Conservation (phyloP, 1,139 yeast species). For the Kurtzmaniella quercitrusa region DNA sequence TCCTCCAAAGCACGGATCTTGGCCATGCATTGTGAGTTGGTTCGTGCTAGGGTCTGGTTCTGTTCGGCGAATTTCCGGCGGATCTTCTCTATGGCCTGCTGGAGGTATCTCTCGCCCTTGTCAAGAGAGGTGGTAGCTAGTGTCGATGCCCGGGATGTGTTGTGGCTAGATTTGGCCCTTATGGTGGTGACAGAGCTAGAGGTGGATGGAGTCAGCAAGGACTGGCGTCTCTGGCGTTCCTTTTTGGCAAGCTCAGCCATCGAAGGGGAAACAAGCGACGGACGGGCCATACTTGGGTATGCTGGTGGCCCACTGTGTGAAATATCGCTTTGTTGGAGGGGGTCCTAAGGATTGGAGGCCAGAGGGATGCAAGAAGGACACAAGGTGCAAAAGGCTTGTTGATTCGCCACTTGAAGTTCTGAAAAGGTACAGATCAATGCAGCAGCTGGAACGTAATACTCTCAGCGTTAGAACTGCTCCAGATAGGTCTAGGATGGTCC, state of each 20-base stretch:
- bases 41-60: slow-evolving; percentile 52
- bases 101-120: background rate
- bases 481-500: too few species aligned
- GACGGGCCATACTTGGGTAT: slow-evolving; percentile 8
- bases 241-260: slow-evolving; percentile 5
- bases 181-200: background rate
- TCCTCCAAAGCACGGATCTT: slow-evolving; percentile 50
- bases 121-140: background rate
- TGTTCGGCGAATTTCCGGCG: slow-evolving; percentile 30
- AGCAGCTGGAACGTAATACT: too few species aligned
- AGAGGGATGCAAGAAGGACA: too few species aligned
- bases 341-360: too few species aligned
- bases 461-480: too few species aligned
- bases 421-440: too few species aligned
- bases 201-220: background rate
- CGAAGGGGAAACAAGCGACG: slow-evolving; percentile 5
- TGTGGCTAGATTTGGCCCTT: background rate
- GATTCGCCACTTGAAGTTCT: too few species aligned
- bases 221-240: background rate
- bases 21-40: slow-evolving; percentile 47
- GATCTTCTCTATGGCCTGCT: background rate
- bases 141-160: background rate
- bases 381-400: too few species aligned
- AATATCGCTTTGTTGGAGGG: too few species aligned
- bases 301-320: too few species aligned